A percentile compares a stretch with the other conserved stretches of the same genome.
These are phyloP conservation scores for Neurospora sp. DNA, from an alignment of 495 filamentous ascomycete species.

Conservation along the genomic window DNA sequence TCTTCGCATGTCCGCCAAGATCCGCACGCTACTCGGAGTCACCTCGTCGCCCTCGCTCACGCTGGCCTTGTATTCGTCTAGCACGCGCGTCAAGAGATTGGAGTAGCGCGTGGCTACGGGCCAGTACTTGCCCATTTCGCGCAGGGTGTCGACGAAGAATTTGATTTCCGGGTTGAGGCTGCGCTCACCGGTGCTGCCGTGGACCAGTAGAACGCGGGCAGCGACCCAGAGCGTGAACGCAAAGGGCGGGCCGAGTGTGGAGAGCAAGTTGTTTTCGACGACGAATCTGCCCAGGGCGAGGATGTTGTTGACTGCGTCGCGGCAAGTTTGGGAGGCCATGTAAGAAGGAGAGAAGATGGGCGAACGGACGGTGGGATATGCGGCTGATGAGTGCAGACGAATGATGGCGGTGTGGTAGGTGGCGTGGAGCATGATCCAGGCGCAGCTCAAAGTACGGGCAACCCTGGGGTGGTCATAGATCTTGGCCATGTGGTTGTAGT, in stretches of 20 bases:
- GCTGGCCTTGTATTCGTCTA: conserved; percentile 73
- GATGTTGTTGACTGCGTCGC: conserved; percentile 75
- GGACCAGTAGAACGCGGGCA: conserved; percentile 75
- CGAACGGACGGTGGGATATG: conserved; percentile 77
- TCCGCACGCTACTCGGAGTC: conserved; percentile 71
- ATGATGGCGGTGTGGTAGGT: conserved; percentile 70
- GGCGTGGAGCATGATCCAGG: conserved; percentile 85
- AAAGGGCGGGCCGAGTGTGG: conserved; percentile 76
- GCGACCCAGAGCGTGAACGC: conserved; percentile 88
- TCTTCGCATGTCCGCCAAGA: conserved; percentile 80
- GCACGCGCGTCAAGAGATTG: conserved; percentile 66
- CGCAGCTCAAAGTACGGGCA: conserved; percentile 60
- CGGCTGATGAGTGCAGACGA: conserved; percentile 82
- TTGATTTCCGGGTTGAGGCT: conserved; percentile 66
- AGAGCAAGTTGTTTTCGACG: conserved; percentile 57
- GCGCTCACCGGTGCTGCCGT: conserved; percentile 77
- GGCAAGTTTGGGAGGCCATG: conserved; percentile 69
- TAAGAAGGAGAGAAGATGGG: conserved; percentile 80
- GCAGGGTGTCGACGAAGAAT: conserved; percentile 69
- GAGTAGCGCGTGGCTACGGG: conserved; percentile 75
- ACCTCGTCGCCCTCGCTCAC: conserved; percentile 63
- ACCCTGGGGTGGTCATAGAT: conserved; percentile 50
- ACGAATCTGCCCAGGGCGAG: conserved; percentile 66
- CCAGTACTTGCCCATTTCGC: conserved; percentile 73
- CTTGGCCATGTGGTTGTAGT: conserved; percentile 71